Conservation (phyloP, 495 filamentous ascomycete species). For the Penicillium dipodomyicola region DNA sequence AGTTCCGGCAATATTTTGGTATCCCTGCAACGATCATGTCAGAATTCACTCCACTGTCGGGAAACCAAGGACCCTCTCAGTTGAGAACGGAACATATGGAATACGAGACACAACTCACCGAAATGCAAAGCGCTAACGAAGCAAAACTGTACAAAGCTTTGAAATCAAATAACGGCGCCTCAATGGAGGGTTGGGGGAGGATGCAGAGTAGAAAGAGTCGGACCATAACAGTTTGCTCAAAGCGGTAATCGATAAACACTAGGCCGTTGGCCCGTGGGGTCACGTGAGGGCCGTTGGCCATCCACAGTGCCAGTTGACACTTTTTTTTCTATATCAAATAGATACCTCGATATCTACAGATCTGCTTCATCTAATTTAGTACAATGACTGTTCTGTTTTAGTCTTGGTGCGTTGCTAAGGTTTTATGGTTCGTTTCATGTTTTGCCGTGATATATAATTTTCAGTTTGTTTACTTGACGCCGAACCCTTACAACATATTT, state of each 20-base stretch:
- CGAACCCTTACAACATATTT: too few species aligned
- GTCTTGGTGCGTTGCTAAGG: too few species aligned
- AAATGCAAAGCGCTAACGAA: conserved; percentile 35
- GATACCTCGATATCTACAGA: too few species aligned
- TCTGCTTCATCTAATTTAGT: too few species aligned
- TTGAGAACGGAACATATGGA: conserved; percentile 8
- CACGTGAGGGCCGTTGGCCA: conserved; percentile 17
- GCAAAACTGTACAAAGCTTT: conserved; percentile 28
- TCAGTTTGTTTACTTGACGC: too few species aligned
- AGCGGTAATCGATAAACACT: conserved; percentile 47
- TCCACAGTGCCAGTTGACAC: neutral
- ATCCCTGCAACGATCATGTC: conserved; percentile 33
- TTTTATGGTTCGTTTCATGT: too few species aligned
- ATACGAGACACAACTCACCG: conserved; percentile 13
- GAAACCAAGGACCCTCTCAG: conserved; percentile 16
- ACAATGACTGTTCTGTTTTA: too few species aligned
- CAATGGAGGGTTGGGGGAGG: conserved; percentile 23
- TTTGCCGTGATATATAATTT: too few species aligned
- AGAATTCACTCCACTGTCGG: conserved; percentile 23
- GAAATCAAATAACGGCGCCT: conserved; percentile 15
- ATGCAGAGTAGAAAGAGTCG: conserved; percentile 25
- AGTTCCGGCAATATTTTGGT: conserved; percentile 24
- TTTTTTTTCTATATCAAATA: too few species aligned
- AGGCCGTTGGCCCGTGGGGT: conserved; percentile 25
- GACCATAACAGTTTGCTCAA: conserved; percentile 41